Conservation (phyloP, 805 yeast genomes). For the baker's yeast (Saccharomyces cerevisiae) region DNA sequence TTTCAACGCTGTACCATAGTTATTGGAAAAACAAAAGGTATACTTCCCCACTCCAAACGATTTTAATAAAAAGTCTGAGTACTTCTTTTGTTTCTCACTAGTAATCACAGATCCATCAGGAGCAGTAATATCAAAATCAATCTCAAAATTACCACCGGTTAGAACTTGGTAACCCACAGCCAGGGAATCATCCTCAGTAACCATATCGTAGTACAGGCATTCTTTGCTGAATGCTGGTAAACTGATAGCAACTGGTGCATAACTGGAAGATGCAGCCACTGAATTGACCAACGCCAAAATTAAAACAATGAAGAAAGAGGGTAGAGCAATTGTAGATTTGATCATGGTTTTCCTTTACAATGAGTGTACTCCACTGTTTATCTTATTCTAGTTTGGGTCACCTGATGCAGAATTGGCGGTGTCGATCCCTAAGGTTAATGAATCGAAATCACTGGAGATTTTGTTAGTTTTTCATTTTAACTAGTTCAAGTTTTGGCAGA, state of each 20-base stretch:
- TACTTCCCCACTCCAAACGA: conserved; percentile 55
- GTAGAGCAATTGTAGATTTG: conserved; percentile 1
- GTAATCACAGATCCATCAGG: conserved; percentile 45
- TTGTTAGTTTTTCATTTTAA: neutral
- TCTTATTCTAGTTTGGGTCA: neutral
- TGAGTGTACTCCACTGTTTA: neutral
- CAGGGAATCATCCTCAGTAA: conserved; percentile 33
- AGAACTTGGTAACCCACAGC: conserved; percentile 44
- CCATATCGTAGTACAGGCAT: conserved; percentile 34
- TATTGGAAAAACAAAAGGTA: conserved; percentile 57
- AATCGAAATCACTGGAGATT: neutral
- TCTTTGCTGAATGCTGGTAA: conserved; percentile 38
- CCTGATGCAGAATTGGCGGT: neutral
- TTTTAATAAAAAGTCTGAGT: conserved; percentile 52
- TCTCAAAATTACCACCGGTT: conserved; percentile 60
- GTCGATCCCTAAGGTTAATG: neutral
- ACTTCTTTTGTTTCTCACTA: conserved; percentile 49
- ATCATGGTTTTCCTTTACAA: neutral
- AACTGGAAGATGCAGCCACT: conserved; percentile 19
- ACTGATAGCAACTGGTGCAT: conserved; percentile 31
- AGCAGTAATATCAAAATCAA: conserved; percentile 51
- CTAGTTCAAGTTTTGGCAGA: neutral
- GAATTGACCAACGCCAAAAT: conserved; percentile 5
- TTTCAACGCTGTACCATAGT: conserved; percentile 55
- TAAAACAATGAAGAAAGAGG: neutral